These are phyloP conservation scores for Ophiosphaerella narmari DNA, from an alignment of 2,329 filamentous ascomycete species.

Conservation along the genomic window DNA sequence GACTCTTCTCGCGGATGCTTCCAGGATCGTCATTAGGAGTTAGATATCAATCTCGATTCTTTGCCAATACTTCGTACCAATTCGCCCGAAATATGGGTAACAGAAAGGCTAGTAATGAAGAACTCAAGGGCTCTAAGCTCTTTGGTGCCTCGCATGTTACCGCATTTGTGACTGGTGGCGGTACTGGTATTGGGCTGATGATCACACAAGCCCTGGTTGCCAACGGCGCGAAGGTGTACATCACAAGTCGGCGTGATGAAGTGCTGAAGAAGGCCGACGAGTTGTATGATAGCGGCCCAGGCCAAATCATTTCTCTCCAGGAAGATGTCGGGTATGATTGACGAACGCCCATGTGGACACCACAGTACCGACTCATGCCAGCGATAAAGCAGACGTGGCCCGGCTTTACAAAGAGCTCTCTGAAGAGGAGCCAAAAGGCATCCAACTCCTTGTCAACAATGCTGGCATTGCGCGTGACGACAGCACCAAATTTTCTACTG, in stretches of 20 bases:
- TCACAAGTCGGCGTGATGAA: conserved; percentile 39
- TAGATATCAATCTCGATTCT: conserved; percentile 11
- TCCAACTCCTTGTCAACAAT: conserved; percentile 61
- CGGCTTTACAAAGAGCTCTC: conserved; percentile 48
- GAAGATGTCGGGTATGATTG: conserved; percentile 35
- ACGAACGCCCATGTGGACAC: neutral
- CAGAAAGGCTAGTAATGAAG: conserved; percentile 44
- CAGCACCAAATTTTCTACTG: conserved; percentile 54
- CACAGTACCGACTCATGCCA: conserved; percentile 15
- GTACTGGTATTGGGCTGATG: conserved; percentile 62
- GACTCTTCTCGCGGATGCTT: conserved; percentile 29
- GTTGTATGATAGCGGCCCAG: conserved; percentile 52
- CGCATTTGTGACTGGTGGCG: conserved; percentile 53
- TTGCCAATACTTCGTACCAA: conserved; percentile 21
- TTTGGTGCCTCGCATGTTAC: conserved; percentile 54
- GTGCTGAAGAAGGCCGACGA: conserved; percentile 50
- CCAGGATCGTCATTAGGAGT: conserved; percentile 10
- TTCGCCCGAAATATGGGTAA: conserved; percentile 38
- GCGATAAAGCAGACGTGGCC: conserved; percentile 56
- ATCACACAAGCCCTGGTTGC: conserved; percentile 66
- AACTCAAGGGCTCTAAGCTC: conserved; percentile 49
- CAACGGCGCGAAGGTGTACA: conserved; percentile 61
- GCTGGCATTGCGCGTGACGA: conserved; percentile 59
- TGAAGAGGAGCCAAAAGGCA: conserved; percentile 56
- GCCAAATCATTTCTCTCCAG: conserved; percentile 51